A percentile compares a stretch with the other conserved stretches of the same genome.
These are phyloP conservation scores for Claviceps lovelessii DNA, from an alignment of 2,329 filamentous ascomycete genomes.

Conservation along the genomic window DNA sequence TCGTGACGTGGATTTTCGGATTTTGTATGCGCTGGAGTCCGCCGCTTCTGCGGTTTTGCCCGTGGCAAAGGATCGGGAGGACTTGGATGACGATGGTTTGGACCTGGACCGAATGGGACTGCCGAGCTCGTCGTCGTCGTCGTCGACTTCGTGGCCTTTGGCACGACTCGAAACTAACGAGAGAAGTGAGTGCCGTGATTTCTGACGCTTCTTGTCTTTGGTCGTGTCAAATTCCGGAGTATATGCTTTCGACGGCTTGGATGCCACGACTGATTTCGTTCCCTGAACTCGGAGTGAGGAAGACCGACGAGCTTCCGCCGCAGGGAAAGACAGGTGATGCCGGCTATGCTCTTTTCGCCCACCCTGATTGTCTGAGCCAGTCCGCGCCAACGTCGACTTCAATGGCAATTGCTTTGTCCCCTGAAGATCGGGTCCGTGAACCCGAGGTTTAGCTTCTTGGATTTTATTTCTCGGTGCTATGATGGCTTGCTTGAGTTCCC, in stretches of 20 bases:
- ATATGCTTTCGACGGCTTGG: neutral
- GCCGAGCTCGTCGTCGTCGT: constrained; percentile 4
- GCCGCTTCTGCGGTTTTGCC: constrained; percentile 7
- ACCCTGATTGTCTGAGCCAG: neutral
- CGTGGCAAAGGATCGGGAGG: constrained; percentile 5
- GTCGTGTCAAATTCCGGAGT: neutral
- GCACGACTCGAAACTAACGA: neutral
- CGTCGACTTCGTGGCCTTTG: neutral
- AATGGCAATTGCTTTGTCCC: neutral
- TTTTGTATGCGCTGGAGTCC: constrained; percentile 8
- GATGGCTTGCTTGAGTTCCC: constrained; percentile 5
- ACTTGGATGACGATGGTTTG: constrained; percentile 8
- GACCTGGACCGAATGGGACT: neutral
- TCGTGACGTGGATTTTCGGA: constrained; percentile 15
- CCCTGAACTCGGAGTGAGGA: neutral
- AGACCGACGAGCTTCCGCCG: neutral
- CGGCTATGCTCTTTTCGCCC: neutral
- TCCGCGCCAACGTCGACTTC: neutral
- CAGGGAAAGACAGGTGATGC: neutral
- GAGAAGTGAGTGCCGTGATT: constrained; percentile 2
- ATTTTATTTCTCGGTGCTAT: constrained; percentile 1
- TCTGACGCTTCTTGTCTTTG: neutral
- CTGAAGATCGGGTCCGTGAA: neutral
- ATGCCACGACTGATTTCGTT: neutral
- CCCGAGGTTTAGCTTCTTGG: neutral